Evolutionary conservation across 768 basidiomycete genomes (phyloP).

Genomic region (Boletus patriciae): DNA sequence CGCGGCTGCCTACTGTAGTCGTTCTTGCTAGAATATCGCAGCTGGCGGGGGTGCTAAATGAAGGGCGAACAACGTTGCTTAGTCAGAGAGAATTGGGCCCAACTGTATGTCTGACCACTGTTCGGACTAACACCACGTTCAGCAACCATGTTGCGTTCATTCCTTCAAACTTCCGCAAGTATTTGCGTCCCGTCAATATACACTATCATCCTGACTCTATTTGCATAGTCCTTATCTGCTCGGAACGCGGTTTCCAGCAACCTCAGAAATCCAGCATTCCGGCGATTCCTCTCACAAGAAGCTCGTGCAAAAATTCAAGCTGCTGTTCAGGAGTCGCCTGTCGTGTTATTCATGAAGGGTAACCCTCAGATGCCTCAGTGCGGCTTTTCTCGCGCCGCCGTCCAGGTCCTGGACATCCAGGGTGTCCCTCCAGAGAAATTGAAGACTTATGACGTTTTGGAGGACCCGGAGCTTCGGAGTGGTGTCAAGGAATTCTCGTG

Average conservation of each 20-base stretch:
- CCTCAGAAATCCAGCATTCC: slow-evolving; percentile 11
- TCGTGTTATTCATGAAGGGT: slow-evolving; percentile 99
- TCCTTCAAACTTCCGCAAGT: slow-evolving; percentile 16
- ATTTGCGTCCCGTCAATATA: background rate
- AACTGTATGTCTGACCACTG: too few relatives aligned
- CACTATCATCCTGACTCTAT: background rate
- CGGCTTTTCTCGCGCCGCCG: slow-evolving; percentile 92
- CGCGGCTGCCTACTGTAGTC: too few relatives aligned
- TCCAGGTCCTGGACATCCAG: slow-evolving; percentile 86
- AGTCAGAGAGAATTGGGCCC: background rate
- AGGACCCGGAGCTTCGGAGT: slow-evolving; percentile 76
- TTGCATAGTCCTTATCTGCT: slow-evolving; percentile 2
- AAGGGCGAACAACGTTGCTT: background rate
- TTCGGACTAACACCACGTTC: background rate
- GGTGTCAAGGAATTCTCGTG: slow-evolving; percentile 97
- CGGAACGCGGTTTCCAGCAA: slow-evolving; percentile 12
- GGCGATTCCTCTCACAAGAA: slow-evolving; percentile 62
- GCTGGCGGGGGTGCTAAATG: too few relatives aligned
- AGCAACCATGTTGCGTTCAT: slow-evolving; percentile 17
- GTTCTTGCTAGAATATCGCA: too few relatives aligned
- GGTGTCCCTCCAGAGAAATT: slow-evolving; percentile 79
- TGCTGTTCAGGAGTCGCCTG: slow-evolving; percentile 71
- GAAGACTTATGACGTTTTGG: slow-evolving; percentile 87
- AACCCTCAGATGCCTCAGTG: slow-evolving; percentile 84
- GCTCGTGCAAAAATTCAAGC: slow-evolving; percentile 62